phyloP scores from a whole-genome alignment of 148 eudicot species.

The Cornus suecica region DNA sequence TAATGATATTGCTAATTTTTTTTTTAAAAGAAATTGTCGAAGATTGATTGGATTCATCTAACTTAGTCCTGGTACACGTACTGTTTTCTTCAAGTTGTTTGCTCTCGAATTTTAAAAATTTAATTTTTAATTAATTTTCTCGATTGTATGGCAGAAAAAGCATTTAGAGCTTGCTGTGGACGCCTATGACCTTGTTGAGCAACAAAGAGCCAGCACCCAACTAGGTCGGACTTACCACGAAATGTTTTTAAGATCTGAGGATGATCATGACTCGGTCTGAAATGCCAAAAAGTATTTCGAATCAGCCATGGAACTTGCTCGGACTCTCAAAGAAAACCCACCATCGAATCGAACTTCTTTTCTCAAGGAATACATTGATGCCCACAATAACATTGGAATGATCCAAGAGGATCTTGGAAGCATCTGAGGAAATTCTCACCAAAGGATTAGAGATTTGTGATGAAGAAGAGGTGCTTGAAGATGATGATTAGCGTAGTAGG shows the following conservation, averaged over 20 bases:
- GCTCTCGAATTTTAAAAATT: no score
- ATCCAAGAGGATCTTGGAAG: constrained; percentile 81
- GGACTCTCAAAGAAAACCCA: constrained; percentile 59
- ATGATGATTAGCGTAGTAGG: constrained; percentile 79
- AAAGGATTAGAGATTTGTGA: constrained; percentile 80
- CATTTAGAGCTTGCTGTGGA: constrained; percentile 84
- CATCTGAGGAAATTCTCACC: constrained; percentile 62
- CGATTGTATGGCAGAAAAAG: constrained; percentile 52
- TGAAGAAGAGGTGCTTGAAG: constrained; percentile 75
- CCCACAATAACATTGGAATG: constrained; percentile 91
- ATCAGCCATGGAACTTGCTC: constrained; percentile 70
- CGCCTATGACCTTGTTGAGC: constrained; percentile 70
- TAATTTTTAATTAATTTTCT: neutral
- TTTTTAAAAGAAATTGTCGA: no score
- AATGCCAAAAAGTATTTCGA: constrained; percentile 84
- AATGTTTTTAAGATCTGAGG: constrained; percentile 59
- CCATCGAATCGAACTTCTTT: constrained; percentile 45
- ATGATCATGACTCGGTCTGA: constrained; percentile 55
- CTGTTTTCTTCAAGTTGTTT: neutral
- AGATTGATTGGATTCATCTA: no score
- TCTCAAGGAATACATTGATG: constrained; percentile 87
- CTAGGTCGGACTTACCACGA: constrained; percentile 96
- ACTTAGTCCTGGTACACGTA: neutral
- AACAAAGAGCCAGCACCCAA: constrained; percentile 96
- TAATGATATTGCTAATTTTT: no score